phyloP scores from a whole-genome alignment of 1,139 yeast genomes.

The Geotrichum klebahnii region DNA sequence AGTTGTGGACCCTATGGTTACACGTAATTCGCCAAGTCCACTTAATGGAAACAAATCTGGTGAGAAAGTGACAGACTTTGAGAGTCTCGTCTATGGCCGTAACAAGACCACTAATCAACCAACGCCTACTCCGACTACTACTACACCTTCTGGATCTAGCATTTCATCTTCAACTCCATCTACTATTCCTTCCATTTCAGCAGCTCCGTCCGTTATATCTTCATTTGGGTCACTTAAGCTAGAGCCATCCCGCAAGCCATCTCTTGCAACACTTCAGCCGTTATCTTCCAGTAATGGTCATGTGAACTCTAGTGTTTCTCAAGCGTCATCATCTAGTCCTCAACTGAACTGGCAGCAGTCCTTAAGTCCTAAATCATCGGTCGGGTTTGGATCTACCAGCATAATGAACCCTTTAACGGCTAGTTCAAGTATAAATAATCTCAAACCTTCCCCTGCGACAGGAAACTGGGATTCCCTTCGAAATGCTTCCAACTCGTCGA shows the following conservation, averaged over 20 bases:
- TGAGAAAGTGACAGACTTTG: conserved; percentile 23
- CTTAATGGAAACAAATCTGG: neutral
- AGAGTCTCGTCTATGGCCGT: conserved; percentile 21
- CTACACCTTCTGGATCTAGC: neutral
- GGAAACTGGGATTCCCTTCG: neutral
- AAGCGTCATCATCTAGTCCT: neutral
- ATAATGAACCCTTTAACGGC: neutral
- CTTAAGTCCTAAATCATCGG: neutral
- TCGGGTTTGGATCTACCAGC: conserved; percentile 3
- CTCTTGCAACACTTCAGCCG: neutral
- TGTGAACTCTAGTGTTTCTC: neutral
- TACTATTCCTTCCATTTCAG: too few species aligned
- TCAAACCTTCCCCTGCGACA: neutral
- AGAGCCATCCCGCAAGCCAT: conserved; percentile 17
- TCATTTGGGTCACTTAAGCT: neutral
- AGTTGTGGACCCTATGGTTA: conserved; percentile 1
- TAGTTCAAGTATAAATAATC: neutral
- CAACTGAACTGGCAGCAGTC: conserved; percentile 1
- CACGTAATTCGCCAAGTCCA: neutral
- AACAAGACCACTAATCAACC: conserved; percentile 18
- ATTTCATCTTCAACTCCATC: neutral
- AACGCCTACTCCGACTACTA: neutral
- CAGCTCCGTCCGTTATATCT: too few species aligned
- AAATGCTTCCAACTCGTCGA: neutral
- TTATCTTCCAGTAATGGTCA: neutral